phyloP scores from a whole-genome alignment of 352 stramenopile genomes.

The Globisporangium apiculatum region DNA sequence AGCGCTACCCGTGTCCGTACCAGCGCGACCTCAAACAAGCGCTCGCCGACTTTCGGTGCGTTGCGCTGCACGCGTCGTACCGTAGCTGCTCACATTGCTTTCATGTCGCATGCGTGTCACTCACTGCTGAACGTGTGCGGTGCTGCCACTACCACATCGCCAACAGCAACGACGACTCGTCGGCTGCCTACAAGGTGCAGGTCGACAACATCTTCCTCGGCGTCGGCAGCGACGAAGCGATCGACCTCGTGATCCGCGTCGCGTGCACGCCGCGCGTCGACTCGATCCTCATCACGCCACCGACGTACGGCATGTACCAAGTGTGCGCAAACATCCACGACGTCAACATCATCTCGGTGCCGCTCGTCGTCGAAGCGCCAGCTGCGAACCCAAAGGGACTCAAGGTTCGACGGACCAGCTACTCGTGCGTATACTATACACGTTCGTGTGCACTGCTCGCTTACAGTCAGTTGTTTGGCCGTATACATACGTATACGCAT shows the following conservation, averaged over 20 bases:
- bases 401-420: conserved; percentile 20
- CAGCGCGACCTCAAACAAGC: conserved; percentile 90
- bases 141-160: too few relatives aligned
- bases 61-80: background rate
- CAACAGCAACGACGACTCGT: conserved; percentile 35
- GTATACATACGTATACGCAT: background rate
- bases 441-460: too few relatives aligned
- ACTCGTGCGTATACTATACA: too few relatives aligned
- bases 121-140: conserved; percentile 4
- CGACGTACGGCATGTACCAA: conserved; percentile 99
- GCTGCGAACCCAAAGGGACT: conserved; percentile 57
- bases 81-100: background rate
- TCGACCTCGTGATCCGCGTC: conserved; percentile 97
- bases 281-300: conserved; percentile 95
- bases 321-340: conserved; percentile 98
- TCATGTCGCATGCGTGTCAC: background rate
- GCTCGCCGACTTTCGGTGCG: conserved; percentile 76
- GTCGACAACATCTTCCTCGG: conserved; percentile 96
- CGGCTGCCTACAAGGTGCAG: conserved; percentile 46
- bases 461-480: too few relatives aligned
- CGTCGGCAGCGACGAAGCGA: conserved; percentile 98
- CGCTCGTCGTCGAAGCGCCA: conserved; percentile 74
- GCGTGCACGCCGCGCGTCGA: conserved; percentile 91
- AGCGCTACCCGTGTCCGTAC: conserved; percentile 96
- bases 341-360: conserved; percentile 90